Percentiles rank a stretch among this genome's conserved stretches.
Evolutionary conservation across 202 grass and related monocot species (phyloP).

Genomic region (Schoenoplectus triqueter): DNA sequence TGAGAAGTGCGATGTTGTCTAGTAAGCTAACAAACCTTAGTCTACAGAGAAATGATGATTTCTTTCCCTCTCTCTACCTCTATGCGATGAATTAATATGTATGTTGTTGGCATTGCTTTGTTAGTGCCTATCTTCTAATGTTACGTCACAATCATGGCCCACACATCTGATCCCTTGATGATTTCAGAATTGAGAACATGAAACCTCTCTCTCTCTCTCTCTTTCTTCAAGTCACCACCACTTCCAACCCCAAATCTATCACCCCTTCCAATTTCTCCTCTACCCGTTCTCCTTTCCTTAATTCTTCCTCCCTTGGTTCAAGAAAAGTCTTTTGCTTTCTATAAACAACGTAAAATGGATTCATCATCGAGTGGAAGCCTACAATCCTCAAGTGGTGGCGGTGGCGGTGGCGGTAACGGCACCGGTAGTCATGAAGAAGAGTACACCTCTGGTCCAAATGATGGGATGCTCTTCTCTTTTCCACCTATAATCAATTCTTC

Average conservation of each 20-base stretch:
- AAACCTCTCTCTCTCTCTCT: constrained; percentile 13
- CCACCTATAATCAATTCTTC: constrained; percentile 21
- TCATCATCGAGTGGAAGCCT: constrained; percentile 85
- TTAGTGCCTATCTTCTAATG: constrained; percentile 32
- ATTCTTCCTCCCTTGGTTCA: background rate
- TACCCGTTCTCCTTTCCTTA: constrained; percentile 38
- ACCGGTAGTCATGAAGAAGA: constrained; percentile 41
- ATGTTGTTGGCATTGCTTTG: constrained; percentile 27
- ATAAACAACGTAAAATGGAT: constrained; percentile 49
- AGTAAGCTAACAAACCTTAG: constrained; percentile 32
- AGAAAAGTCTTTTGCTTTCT: background rate
- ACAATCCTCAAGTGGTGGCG: constrained; percentile 55
- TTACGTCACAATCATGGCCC: constrained; percentile 42
- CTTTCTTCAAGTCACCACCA: constrained; percentile 30
- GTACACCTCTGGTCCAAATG: constrained; percentile 31
- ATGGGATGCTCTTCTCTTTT: constrained; percentile 40
- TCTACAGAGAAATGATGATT: constrained; percentile 30
- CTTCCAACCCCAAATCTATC: constrained; percentile 42
- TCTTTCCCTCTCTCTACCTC: background rate
- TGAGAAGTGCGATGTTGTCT: constrained; percentile 31
- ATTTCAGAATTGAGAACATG: constrained; percentile 40
- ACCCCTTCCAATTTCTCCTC: constrained; percentile 8
- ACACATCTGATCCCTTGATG: constrained; percentile 40
- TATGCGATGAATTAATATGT: constrained; percentile 3
- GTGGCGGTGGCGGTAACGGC: background rate